These are phyloP conservation scores for Wolfiporia cocos DNA, from an alignment of 1,284 basidiomycete species.

Conservation along the genomic window DNA sequence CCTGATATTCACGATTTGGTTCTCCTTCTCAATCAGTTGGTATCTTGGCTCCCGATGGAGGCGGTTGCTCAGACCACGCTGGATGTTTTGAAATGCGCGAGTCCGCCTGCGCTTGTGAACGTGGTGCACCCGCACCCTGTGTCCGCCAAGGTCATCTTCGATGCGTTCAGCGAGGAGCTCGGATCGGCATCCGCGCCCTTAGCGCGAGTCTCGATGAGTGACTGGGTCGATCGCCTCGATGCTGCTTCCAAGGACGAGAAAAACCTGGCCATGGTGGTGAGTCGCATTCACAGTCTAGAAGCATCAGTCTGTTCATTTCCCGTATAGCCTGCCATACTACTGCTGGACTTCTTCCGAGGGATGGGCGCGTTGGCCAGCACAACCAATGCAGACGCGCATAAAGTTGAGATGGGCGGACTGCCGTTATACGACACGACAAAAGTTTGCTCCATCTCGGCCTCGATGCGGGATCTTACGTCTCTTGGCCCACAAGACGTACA, in stretches of 20 bases:
- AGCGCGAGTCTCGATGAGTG: background rate
- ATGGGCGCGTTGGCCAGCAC: background rate
- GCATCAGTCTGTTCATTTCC: background rate
- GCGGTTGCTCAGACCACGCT: conserved; percentile 7
- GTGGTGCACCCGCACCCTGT: conserved; percentile 11
- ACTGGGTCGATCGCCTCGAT: conserved; percentile 4
- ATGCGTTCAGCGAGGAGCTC: background rate
- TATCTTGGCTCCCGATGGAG: conserved; percentile 14
- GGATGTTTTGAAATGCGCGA: conserved; percentile 6
- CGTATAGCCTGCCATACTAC: conserved; percentile 11
- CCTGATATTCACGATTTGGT: background rate
- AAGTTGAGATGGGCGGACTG: conserved; percentile 9
- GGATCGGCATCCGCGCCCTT: background rate
- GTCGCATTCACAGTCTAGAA: background rate
- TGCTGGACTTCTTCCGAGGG: conserved; percentile 10
- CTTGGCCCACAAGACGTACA: conserved; percentile 5
- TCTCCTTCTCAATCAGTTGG: conserved; percentile 2
- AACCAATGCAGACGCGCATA: background rate
- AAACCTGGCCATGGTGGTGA: background rate
- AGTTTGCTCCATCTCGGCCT: too few relatives aligned
- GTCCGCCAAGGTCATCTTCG: conserved; percentile 2
- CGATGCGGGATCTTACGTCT: too few relatives aligned
- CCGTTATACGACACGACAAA: conserved; percentile 9
- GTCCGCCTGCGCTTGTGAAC: conserved; percentile 9
- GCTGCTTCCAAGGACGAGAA: background rate